Percentiles rank a stretch among this genome's conserved stretches.
Evolutionary conservation across 345 rosid species (phyloP).

Genomic region (Eucalyptus sideroxylon): DNA sequence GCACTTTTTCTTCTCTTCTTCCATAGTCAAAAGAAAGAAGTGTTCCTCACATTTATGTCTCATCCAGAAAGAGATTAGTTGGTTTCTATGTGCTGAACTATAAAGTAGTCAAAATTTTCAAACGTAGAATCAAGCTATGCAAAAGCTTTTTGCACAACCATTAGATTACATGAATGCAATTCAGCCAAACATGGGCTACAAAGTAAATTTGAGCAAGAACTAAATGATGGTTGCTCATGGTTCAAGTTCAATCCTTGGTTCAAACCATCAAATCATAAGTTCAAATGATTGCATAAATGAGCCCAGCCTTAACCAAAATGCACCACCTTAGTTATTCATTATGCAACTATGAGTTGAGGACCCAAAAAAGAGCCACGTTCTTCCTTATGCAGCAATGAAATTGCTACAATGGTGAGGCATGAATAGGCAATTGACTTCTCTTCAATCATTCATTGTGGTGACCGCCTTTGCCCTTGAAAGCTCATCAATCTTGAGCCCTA

Average conservation of each 20-base stretch:
- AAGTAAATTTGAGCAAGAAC: too few relatives aligned
- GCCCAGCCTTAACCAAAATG: neutral
- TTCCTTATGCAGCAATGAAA: neutral
- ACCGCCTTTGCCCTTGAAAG: neutral
- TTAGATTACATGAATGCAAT: too few relatives aligned
- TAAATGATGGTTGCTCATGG: neutral
- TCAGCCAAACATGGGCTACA: too few relatives aligned
- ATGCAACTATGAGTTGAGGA: neutral
- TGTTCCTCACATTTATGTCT: neutral
- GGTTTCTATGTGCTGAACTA: too few relatives aligned
- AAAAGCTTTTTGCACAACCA: too few relatives aligned
- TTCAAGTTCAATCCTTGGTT: neutral
- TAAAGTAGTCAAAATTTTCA: too few relatives aligned
- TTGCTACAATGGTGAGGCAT: neutral
- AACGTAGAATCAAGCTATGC: too few relatives aligned
- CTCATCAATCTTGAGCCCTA: neutral
- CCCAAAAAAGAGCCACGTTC: neutral
- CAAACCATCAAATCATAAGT: neutral
- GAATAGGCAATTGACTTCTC: neutral
- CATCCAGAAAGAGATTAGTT: neutral
- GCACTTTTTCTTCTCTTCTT: neutral
- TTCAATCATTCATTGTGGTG: neutral
- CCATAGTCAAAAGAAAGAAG: neutral
- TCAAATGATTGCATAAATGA: neutral
- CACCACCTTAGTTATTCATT: neutral